These are phyloP conservation scores for Geotrichum europaeum DNA, from an alignment of 1,139 yeast species.

Conservation along the genomic window DNA sequence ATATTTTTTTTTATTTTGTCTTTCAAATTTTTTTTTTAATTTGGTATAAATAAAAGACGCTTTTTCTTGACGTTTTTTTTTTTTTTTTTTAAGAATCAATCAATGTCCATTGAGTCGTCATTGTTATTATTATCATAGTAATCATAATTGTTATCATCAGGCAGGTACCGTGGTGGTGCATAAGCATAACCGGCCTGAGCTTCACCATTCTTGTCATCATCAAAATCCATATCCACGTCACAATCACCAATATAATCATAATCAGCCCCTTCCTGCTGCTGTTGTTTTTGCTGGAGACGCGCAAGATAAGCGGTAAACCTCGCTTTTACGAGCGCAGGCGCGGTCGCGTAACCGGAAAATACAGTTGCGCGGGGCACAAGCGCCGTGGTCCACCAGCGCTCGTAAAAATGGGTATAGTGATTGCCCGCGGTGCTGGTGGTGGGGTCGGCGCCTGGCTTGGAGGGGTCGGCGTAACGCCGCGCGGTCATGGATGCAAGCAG, in stretches of 20 bases:
- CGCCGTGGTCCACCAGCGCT: not conserved
- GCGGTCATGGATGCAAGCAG: not conserved
- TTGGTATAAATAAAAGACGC: no score
- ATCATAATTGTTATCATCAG: not conserved
- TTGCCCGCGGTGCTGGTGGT: not conserved
- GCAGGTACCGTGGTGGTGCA: not conserved
- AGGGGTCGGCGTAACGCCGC: not conserved
- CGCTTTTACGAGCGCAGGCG: not conserved
- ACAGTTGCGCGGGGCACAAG: not conserved
- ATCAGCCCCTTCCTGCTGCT: not conserved
- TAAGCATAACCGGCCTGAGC: not conserved
- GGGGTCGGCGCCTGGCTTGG: not conserved
- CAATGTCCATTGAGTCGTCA: conserved; percentile 14
- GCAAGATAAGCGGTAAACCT: not conserved
- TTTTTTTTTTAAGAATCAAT: not conserved
- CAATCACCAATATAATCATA: not conserved
- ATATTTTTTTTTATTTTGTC: no score
- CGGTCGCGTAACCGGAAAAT: not conserved
- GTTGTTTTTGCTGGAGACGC: not conserved
- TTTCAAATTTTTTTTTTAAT: no score
- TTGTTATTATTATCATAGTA: conserved; percentile 4
- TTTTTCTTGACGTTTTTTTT: no score
- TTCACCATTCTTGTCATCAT: not conserved
- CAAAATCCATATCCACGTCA: conserved; percentile 4
- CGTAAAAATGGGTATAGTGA: not conserved